Evolutionary conservation across 129 eudicot species (phyloP).

Genomic region (Arctium lappa): DNA sequence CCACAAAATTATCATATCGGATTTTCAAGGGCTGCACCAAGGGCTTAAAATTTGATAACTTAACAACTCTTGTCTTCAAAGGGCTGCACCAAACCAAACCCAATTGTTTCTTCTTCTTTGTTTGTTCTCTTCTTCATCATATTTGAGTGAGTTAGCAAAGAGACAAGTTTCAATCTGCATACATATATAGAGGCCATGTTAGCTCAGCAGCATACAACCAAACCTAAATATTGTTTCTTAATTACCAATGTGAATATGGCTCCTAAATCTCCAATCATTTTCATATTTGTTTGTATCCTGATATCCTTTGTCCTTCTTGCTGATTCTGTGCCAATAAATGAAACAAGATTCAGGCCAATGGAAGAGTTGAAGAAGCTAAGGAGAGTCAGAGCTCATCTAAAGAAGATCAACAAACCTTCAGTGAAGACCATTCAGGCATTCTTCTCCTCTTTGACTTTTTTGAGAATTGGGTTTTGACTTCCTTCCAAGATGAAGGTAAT

Average conservation of each 20-base stretch:
- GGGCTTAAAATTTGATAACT: background rate
- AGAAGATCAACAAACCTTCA: slow-evolving; percentile 73
- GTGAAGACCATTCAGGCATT: slow-evolving; percentile 84
- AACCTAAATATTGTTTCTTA: no score
- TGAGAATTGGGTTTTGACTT: background rate
- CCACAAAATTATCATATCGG: no score
- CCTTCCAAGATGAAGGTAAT: background rate
- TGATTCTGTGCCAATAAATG: no score
- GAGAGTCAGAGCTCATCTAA: slow-evolving; percentile 30
- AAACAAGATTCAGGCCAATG: no score
- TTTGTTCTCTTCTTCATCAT: slow-evolving; percentile 38
- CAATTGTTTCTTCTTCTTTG: slow-evolving; percentile 25
- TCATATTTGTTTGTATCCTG: no score
- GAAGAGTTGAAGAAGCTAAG: slow-evolving; percentile 11
- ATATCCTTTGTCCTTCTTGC: no score
- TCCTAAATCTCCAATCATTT: no score
- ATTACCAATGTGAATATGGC: no score
- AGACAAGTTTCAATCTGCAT: no score
- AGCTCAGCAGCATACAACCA: no score
- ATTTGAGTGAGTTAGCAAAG: background rate
- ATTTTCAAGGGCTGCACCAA: no score
- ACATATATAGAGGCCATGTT: no score
- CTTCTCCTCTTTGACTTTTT: background rate
- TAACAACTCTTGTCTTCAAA: slow-evolving; percentile 28
- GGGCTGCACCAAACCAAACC: slow-evolving; percentile 1